A percentile compares a stretch with the other conserved stretches of the same genome.
Evolutionary conservation across 1,284 basidiomycete genomes (phyloP).

Genomic region (Polyporus tsugae): DNA sequence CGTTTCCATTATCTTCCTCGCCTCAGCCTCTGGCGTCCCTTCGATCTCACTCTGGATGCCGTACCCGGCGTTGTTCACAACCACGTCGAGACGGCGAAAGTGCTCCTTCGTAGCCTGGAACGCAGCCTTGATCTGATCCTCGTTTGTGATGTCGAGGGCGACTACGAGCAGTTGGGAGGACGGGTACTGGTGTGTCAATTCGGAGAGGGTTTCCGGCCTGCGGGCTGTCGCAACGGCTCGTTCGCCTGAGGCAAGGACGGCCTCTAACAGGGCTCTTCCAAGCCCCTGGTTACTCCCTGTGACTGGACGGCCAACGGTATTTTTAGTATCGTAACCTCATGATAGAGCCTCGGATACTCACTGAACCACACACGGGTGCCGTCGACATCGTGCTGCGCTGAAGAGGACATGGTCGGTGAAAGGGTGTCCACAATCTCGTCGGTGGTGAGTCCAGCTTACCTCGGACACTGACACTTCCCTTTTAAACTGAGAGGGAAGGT

Average conservation of each 20-base stretch:
- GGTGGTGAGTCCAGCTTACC: too few relatives aligned
- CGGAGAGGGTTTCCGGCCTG: constrained; percentile 35
- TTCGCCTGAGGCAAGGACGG: constrained; percentile 41
- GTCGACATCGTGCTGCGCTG: too few relatives aligned
- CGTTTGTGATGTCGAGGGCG: constrained; percentile 49
- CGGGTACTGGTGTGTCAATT: constrained; percentile 33
- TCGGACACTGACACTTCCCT: too few relatives aligned
- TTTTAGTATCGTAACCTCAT: not conserved
- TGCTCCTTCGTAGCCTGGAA: constrained; percentile 43
- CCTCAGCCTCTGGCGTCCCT: constrained; percentile 42
- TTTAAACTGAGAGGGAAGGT: too few relatives aligned
- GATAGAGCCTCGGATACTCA: not conserved
- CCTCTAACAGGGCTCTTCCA: not conserved
- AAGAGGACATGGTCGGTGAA: too few relatives aligned
- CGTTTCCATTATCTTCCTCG: constrained; percentile 44
- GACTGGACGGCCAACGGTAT: not conserved
- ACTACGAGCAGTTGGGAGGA: constrained; percentile 44
- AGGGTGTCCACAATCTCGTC: too few relatives aligned
- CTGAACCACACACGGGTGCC: not conserved
- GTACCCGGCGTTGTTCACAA: constrained; percentile 53
- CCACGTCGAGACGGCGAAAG: constrained; percentile 53
- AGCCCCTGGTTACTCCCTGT: not conserved
- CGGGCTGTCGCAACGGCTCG: constrained; percentile 44
- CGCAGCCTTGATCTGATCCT: constrained; percentile 41
- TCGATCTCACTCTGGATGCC: constrained; percentile 47